phyloP scores from a whole-genome alignment of 164 flowering plant genomes.

The Platanus orientalis region DNA sequence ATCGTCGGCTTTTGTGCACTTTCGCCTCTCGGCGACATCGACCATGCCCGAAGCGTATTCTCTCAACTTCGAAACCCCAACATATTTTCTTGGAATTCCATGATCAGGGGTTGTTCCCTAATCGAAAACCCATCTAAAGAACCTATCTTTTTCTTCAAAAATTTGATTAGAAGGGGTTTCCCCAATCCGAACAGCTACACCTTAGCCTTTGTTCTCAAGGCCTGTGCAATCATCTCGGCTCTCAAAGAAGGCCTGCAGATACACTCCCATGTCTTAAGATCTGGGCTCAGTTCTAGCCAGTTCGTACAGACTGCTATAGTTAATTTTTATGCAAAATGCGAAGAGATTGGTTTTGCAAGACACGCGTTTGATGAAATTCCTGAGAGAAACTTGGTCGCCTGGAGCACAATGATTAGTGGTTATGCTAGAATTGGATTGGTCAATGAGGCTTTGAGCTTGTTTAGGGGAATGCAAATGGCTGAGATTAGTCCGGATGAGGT shows the following conservation, averaged over 20 bases:
- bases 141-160: slow-evolving; percentile 32
- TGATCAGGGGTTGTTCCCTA: slow-evolving; percentile 38
- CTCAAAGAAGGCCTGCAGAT: slow-evolving; percentile 42
- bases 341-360: slow-evolving; percentile 27
- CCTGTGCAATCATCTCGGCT: slow-evolving; percentile 36
- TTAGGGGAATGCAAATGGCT: slow-evolving; percentile 42
- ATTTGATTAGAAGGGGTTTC: slow-evolving; percentile 23
- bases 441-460: slow-evolving; percentile 35
- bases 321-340: slow-evolving; percentile 41
- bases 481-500: slow-evolving; percentile 40
- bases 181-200: slow-evolving; percentile 47
- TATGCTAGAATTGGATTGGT: slow-evolving; percentile 34
- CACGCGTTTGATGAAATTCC: slow-evolving; percentile 44
- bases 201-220: slow-evolving; percentile 42
- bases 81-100: slow-evolving; percentile 36
- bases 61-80: slow-evolving; percentile 25
- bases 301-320: slow-evolving; percentile 38
- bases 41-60: slow-evolving; percentile 32
- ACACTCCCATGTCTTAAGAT: slow-evolving; percentile 34
- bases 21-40: slow-evolving; percentile 28
- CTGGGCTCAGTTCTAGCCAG: slow-evolving; percentile 30
- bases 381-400: slow-evolving; percentile 34
- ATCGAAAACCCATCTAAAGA: slow-evolving; percentile 31
- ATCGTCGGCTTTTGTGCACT: slow-evolving; percentile 34
- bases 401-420: slow-evolving; percentile 50